Base-by-base conservation (phyloP, 2,329 filamentous ascomycete genomes). In the Penicillium sp. region DNA sequence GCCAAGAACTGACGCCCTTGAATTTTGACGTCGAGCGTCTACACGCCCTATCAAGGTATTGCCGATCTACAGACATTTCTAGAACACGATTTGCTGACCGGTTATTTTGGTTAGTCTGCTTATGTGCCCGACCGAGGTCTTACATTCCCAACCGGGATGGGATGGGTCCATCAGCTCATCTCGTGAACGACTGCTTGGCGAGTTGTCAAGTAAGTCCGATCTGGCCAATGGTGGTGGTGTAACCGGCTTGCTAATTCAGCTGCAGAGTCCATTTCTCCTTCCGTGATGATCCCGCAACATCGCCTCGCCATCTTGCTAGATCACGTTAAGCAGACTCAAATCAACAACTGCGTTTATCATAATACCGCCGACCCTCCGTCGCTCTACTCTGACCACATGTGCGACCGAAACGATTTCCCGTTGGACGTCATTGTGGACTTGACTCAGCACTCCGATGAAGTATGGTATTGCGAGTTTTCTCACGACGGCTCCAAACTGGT, bases 261-360 rank as follows among this genome's bases (percentile, higher is more conserved):
- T 25, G 19, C 65, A 93, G 90, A 83, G 79, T 96, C 86, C 55
- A 96, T 99, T 72, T 96, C 94, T 1, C 93, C 94, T 0, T 94
- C 92, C 4, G 90, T 96, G 44, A 97, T 99, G 92, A 89, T 99
- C 53, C 94, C 94, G 1, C 91, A 96, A 69, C 90, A 94, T 72
- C 87, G 94, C 7, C 80, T 99, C 44, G 91, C 91, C 2, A 83
- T 87, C 34, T 79, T 99, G 16, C 79, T 99, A 51, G 83, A 92
- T 56, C 87, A 95, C 63, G 87, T 96, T 38, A 96, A 97, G 71
- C 83, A 88, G 60, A 85, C 82, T 61, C 93, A 97, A 76, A 90
- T 97, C 57, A 84, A 87, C 50, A 85, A 84, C 31, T 99, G 94
- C 71, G 77, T 92, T 39, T 97, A 92, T 73, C 94, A 99, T 76